These are phyloP conservation scores for Dittrichia graveolens DNA, from an alignment of 129 eudicot genomes.

Conservation along the genomic window DNA sequence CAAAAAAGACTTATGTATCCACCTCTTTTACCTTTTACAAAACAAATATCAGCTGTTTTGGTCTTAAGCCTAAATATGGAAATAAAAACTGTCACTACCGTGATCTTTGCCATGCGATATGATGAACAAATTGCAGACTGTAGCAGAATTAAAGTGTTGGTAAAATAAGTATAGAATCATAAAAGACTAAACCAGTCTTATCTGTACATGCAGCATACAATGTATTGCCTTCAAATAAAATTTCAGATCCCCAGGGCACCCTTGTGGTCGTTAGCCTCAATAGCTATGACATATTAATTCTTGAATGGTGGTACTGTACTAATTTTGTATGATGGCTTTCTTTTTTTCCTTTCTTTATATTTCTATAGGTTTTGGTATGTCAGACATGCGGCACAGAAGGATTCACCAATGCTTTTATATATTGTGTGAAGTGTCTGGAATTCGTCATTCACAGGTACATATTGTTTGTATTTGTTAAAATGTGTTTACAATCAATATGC, in stretches of 20 bases:
- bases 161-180: background rate
- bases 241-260: background rate
- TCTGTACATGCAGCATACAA: background rate
- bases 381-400: conserved; percentile 64
- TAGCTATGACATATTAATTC: background rate
- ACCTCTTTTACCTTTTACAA: too few relatives aligned
- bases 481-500: background rate
- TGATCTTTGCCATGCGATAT: background rate
- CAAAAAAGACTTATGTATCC: too few relatives aligned
- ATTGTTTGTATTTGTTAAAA: background rate
- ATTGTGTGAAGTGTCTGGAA: conserved; percentile 55
- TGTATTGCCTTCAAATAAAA: background rate
- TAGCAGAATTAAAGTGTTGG: background rate
- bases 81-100: background rate
- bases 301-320: background rate
- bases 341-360: background rate
- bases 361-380: conserved; percentile 52
- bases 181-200: background rate
- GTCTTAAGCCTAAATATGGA: too few relatives aligned
- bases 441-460: conserved; percentile 62
- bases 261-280: background rate
- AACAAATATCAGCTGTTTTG: too few relatives aligned
- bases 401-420: conserved; percentile 44
- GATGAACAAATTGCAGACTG: background rate
- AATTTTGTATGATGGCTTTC: background rate